Evolutionary conservation across 1,284 basidiomycete species (phyloP).

Genomic region (Marasmius oreades): DNA sequence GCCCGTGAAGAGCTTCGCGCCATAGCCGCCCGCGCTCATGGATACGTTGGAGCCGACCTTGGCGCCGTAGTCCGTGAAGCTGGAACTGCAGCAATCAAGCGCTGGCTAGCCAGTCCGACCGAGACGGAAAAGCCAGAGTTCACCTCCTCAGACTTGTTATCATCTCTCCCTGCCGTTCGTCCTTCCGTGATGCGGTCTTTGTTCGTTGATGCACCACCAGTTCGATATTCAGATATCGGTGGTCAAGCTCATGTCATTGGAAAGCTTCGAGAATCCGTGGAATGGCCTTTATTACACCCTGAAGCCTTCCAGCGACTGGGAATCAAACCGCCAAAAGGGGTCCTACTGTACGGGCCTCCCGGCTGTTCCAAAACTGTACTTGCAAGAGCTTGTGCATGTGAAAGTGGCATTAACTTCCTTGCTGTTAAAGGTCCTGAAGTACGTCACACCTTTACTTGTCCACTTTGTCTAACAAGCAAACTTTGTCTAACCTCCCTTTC

Average conservation of each 20-base stretch:
- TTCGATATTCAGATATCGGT: constrained; percentile 88
- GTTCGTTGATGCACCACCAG: constrained; percentile 82
- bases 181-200: constrained; percentile 95
- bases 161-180: constrained; percentile 76
- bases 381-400: constrained; percentile 90
- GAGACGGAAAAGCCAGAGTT: constrained; percentile 31
- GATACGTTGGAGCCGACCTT: constrained; percentile 97
- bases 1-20: constrained; percentile 55
- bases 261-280: constrained; percentile 84
- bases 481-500: constrained; percentile 11
- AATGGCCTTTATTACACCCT: constrained; percentile 91
- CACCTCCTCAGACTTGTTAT: constrained; percentile 61
- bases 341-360: constrained; percentile 94
- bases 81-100: constrained; percentile 88
- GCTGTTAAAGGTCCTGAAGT: constrained; percentile 99
- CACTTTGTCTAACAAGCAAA: not conserved
- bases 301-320: constrained; percentile 87
- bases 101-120: constrained; percentile 50
- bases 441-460: too few relatives aligned
- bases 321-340: constrained; percentile 84
- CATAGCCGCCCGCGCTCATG: constrained; percentile 83
- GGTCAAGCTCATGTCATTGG: constrained; percentile 80
- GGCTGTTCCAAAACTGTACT: constrained; percentile 97
- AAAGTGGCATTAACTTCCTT: constrained; percentile 95
- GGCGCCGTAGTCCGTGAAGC: constrained; percentile 91